Evolutionary conservation across 164 flowering plant species (phyloP).

Genomic region (Tinospora cordifolia): DNA sequence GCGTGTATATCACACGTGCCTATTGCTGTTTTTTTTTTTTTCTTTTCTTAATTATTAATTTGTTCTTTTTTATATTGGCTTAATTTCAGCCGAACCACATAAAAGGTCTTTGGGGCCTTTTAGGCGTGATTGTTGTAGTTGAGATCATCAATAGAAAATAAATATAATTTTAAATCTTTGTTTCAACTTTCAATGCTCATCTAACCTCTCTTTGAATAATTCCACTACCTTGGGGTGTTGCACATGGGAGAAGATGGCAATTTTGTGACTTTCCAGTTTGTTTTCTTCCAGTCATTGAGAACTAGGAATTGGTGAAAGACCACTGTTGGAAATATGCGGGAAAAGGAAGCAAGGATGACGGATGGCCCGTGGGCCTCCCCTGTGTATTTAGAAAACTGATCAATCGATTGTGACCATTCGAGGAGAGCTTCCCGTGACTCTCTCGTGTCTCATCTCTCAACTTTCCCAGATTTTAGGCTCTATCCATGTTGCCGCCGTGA

Average conservation of each 20-base stretch:
- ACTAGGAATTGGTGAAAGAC: not conserved
- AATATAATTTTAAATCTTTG: not conserved
- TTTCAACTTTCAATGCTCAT: not conserved
- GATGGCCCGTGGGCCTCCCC: not conserved
- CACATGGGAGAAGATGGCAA: slow-evolving; percentile 1
- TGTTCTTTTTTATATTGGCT: slow-evolving; percentile 15
- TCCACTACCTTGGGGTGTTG: not conserved
- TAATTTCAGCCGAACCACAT: slow-evolving; percentile 18
- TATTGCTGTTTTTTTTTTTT: slow-evolving; percentile 11
- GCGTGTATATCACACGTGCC: slow-evolving; percentile 28
- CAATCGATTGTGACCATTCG: not conserved
- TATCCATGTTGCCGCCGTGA: not conserved
- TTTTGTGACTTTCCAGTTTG: not conserved
- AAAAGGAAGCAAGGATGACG: not conserved
- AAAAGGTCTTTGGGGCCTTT: slow-evolving; percentile 44
- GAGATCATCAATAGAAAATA: slow-evolving; percentile 20
- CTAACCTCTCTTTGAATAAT: not conserved
- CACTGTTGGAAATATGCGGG: slow-evolving; percentile 8
- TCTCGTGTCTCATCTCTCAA: not conserved
- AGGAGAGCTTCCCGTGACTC: not conserved
- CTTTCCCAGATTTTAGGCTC: not conserved
- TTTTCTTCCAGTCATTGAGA: not conserved
- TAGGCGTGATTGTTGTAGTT: slow-evolving; percentile 28
- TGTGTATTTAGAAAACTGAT: not conserved
- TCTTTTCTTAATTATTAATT: slow-evolving; percentile 4